Base-by-base conservation (phyloP, 345 rosid genomes). In the Psidium friedrichsthalianum region DNA sequence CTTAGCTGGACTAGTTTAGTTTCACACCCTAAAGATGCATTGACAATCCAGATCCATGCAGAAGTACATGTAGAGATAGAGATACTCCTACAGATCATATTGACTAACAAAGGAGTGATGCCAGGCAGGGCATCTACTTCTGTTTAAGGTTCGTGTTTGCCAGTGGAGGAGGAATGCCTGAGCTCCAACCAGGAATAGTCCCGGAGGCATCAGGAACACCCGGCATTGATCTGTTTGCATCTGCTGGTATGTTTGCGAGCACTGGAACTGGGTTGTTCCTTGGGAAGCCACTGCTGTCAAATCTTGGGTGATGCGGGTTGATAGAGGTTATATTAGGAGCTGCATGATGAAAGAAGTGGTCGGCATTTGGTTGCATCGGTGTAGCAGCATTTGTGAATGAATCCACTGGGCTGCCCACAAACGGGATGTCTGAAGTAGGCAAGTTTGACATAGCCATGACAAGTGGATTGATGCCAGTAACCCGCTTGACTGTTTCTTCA, bases 401-500 rank as follows among this genome's bases (percentile, higher is more conserved):
- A 83, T 87, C 90, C 85, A 87, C n/a, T 42, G 91, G 88, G 82
- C 54, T 83, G 87, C 84, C 85, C 64, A 83, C 84, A 84, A 89
- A 90, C 59, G 93, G 93, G 86, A 90, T 88, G 82, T 89, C 90
- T n/a, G 83, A 87, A 85, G 78, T 85, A 80, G 89, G 90, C 84
- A 91, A 87, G 78, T 86, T 93, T 42, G 96, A 88, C 88, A 93
- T 91, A 74, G 93, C 90, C 11, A 93, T 91, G 85, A 92, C 89
- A 87, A 93, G 82, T 3, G 98, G 99, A 87, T 94, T 95, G 89
- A 93, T 88, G 87, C 98, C 98, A 16, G 98, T 95, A 85, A 94
- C 94, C 85, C 92, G 91, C 89, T 96, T 97, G 14, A 97, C 98
- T 9, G 96, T 96, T 90, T 97, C 99, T 91, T 97, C 99, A 24